Conservation (phyloP, 2,329 filamentous ascomycete species). For the Hypoxylon sp. region DNA sequence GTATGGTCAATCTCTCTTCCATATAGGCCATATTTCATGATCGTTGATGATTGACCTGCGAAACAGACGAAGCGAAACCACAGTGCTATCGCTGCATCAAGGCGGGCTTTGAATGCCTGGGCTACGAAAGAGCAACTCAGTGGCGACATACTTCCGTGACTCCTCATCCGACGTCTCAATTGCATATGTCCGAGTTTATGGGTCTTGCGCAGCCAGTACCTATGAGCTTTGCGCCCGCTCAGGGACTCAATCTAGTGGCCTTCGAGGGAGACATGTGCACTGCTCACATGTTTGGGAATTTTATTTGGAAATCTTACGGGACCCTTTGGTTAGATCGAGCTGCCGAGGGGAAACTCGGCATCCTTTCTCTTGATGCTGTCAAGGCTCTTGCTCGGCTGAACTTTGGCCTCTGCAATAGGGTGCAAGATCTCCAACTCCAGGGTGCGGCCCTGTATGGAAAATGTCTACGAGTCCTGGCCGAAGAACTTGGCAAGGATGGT, state of each 20-base stretch:
- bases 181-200: slow-evolving; percentile 24
- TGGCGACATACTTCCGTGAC: slow-evolving; percentile 42
- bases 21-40: neutral
- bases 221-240: slow-evolving; percentile 18
- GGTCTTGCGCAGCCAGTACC: slow-evolving; percentile 11
- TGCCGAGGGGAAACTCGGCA: slow-evolving; percentile 37
- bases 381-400: slow-evolving; percentile 42
- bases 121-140: slow-evolving; percentile 42
- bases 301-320: slow-evolving; percentile 44
- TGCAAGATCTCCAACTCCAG: slow-evolving; percentile 31
- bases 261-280: slow-evolving; percentile 39
- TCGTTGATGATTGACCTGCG: slow-evolving; percentile 18
- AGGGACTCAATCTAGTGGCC: slow-evolving; percentile 36
- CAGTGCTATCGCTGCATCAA: slow-evolving; percentile 42
- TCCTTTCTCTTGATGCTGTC: slow-evolving; percentile 37
- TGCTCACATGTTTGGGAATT: slow-evolving; percentile 40
- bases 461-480: slow-evolving; percentile 36
- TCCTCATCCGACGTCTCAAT: slow-evolving; percentile 21
- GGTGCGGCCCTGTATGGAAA: slow-evolving; percentile 40
- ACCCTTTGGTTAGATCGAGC: slow-evolving; percentile 41
- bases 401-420: slow-evolving; percentile 37
- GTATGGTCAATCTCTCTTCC: slow-evolving; percentile 23
- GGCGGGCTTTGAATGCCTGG: slow-evolving; percentile 41
- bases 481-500: slow-evolving; percentile 32
- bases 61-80: slow-evolving; percentile 43